Evolutionary conservation across 805 yeast genomes (phyloP), one percentile per base, ranked within the genome.

Genomic region (Torulaspora microellipsoides): DNA sequence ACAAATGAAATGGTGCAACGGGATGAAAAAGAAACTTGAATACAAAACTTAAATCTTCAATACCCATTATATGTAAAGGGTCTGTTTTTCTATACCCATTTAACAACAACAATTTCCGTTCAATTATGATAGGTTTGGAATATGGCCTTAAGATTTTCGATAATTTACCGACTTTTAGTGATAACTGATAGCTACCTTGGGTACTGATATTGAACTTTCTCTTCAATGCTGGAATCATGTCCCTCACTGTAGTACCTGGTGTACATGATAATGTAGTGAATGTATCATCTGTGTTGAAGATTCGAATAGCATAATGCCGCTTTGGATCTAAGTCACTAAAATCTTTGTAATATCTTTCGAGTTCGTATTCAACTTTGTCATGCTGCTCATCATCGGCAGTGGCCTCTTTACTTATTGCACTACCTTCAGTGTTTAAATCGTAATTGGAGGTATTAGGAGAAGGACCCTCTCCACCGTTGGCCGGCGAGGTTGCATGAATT

Each of bases 81-180:
- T 90, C 96, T n/a, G 77, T 71, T 37, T 81, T 85, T 3, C 77
- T 74, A 57, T 84, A 90, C 4, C 97, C 98, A 57, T 86, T 82
- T 32, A 86, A 67, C 45, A 82, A 68, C 25, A 90, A 63, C 38
- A 89, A 64, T 36, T 84, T 83, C 54, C 83, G 74, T 62, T 89
- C 96, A 43, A 86, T 80, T 45, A 79, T 74, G 31, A 90, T 71
- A 0, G 96, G 96, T 47, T 75, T 77, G 43, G 90, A 95, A 50
- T 77, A 77, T 1, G 80, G 71, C 34, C 84, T 81, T 38, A 90
- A 65, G 8, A 83, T 81, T 59, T 89, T 83, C 2, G 85, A 81
- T 33, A 83, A 70, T 46, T 81, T 83, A 42, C 95, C 95, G 41
- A 85, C 80, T 56, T 82, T 75, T 34, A 88, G 71, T 27, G 89